Percentiles rank a stretch among this genome's conserved stretches.
Conservation (phyloP, 768 basidiomycete genomes). For the Cystofilobasidium ferigula region DNA sequence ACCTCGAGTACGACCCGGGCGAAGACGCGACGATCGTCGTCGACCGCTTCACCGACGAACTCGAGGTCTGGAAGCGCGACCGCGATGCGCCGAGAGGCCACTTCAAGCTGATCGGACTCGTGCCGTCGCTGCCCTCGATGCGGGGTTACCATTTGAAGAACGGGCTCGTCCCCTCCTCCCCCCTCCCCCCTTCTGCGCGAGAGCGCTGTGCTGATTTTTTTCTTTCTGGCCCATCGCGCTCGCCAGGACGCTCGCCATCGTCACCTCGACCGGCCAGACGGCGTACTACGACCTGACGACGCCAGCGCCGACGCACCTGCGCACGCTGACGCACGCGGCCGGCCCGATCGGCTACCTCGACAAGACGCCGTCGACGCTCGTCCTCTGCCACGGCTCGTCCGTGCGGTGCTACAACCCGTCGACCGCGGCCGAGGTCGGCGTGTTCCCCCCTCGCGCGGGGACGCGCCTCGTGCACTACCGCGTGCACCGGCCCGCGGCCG, state of each 20-base stretch:
- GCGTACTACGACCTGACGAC: neutral
- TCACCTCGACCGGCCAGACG: neutral
- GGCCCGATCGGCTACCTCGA: constrained; percentile 14
- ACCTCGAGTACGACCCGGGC: constrained; percentile 6
- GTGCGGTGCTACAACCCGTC: neutral
- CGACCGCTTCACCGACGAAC: neutral
- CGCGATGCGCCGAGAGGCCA: neutral
- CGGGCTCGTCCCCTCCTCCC: neutral
- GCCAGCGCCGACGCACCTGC: constrained; percentile 1
- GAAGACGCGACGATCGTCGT: neutral
- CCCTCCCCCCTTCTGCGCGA: no score
- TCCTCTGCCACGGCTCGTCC: constrained; percentile 3
- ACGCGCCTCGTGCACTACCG: neutral
- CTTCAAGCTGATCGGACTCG: neutral
- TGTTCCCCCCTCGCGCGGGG: neutral
- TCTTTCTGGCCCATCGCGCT: neutral
- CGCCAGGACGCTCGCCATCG: constrained; percentile 9
- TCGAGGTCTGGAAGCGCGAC: constrained; percentile 12
- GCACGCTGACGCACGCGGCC: neutral
- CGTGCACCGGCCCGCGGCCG: neutral
- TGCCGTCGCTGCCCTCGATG: neutral
- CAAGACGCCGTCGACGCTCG: constrained; percentile 1
- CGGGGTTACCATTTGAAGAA: constrained; percentile 10
- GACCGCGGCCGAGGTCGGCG: neutral
- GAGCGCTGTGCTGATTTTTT: no score